phyloP scores from a whole-genome alignment of 108 stramenopile genomes.

The Cyclotella cryptica region DNA sequence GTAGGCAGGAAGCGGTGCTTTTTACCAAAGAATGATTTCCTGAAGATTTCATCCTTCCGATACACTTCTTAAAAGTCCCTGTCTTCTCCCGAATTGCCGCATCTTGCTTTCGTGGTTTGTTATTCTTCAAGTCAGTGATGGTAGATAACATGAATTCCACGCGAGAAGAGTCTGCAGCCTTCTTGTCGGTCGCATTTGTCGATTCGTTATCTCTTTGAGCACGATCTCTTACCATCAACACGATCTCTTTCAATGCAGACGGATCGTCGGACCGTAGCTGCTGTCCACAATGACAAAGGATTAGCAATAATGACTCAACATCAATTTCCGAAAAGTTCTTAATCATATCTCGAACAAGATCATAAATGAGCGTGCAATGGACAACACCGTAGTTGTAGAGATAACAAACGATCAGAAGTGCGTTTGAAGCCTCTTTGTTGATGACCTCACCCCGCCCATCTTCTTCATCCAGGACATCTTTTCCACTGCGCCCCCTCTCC shows the following conservation, averaged over 20 bases:
- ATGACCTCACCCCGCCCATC: conserved; percentile 36
- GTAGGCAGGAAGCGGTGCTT: conserved; percentile 73
- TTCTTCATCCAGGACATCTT: conserved; percentile 8
- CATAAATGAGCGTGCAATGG: conserved; percentile 91
- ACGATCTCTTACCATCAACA: conserved; percentile 84
- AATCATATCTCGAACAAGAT: conserved; percentile 87
- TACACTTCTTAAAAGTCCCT: conserved; percentile 72
- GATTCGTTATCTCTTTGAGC: conserved; percentile 34
- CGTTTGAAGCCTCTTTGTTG: conserved; percentile 80
- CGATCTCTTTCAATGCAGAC: conserved; percentile 90
- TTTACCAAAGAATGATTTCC: conserved; percentile 41
- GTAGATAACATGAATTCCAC: conserved; percentile 90
- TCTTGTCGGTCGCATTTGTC: conserved; percentile 9
- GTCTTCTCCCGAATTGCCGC: conserved; percentile 69
- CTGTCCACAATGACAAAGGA: conserved; percentile 88
- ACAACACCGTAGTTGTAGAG: conserved; percentile 91
- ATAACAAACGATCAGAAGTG: conserved; percentile 89
- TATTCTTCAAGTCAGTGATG: conserved; percentile 93
- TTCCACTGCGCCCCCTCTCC: conserved; percentile 18
- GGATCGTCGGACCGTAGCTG: conserved; percentile 94
- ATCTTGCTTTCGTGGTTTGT: conserved; percentile 87
- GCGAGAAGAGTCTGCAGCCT: conserved; percentile 65
- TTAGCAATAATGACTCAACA: conserved; percentile 87
- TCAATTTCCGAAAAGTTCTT: conserved; percentile 81
- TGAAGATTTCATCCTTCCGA: conserved; percentile 85